A percentile compares a stretch with the other conserved stretches of the same genome.
phyloP scores from a whole-genome alignment of 306 rosid species.

The Urtica urens region DNA sequence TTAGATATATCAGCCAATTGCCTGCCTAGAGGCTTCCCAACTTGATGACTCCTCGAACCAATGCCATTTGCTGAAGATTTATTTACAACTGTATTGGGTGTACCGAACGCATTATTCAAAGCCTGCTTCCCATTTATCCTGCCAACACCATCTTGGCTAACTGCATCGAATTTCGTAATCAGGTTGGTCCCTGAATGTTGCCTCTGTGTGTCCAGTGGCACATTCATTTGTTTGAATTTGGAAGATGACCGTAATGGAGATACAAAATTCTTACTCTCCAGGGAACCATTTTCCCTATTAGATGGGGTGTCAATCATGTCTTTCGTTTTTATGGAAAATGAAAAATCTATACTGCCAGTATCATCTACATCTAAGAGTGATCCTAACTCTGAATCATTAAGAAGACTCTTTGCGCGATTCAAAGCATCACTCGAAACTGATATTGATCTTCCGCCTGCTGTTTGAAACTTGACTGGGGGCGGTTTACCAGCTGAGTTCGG shows the following conservation, averaged over 20 bases:
- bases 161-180: constrained; percentile 54
- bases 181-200: constrained; percentile 48
- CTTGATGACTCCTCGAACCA: constrained; percentile 25
- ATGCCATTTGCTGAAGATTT: constrained; percentile 23
- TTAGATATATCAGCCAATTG: constrained; percentile 61
- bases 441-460: constrained; percentile 83
- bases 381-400: constrained; percentile 78
- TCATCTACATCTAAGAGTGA: constrained; percentile 42
- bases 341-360: constrained; percentile 14
- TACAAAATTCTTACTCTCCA: constrained; percentile 29
- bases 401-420: constrained; percentile 74
- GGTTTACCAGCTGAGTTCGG: constrained; percentile 21
- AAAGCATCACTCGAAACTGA: constrained; percentile 69
- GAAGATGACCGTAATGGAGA: constrained; percentile 33
- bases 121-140: constrained; percentile 24
- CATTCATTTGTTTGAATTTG: constrained; percentile 19
- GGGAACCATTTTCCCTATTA: constrained; percentile 19
- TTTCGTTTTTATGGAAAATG: constrained; percentile 23
- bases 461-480: constrained; percentile 54
- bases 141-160: constrained; percentile 27
- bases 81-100: constrained; percentile 9
- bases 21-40: constrained; percentile 24
- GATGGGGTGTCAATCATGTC: constrained; percentile 5
- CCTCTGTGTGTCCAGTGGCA: constrained; percentile 26
- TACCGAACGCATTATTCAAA: constrained; percentile 10